Evolutionary conservation across 208 protist genomes (phyloP), one percentile per base, ranked within the genome.

Genomic region (Acanthamoeba culbertsoni): DNA sequence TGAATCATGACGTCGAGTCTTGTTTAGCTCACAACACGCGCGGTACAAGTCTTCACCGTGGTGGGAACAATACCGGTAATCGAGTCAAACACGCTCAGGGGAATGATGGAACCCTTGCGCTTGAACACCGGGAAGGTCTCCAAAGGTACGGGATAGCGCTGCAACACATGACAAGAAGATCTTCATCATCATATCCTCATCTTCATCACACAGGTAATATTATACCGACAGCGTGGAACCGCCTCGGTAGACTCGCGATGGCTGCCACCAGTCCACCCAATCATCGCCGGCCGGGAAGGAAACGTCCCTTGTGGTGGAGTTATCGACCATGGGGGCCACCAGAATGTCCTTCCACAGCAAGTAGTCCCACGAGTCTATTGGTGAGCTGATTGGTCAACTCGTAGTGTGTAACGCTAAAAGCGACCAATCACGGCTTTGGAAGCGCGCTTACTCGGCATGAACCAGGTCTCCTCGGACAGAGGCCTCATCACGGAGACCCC

Each of bases 251-350:
- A 93, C 46, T 26, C n/a, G 18, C 7, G 51, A 1, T 20, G 86
- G 37, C 57, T 92, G 35, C 68, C 55, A 94, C 77, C 84, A 94
- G 40, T 94, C 93, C n/a, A 94, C 43, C 79, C 79, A 94, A 45
- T 93, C 28, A 26, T 63, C 63, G 48, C 62, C 62, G 16, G 12
- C 57, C 28, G 93, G 93, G 86, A 94, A 94, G n/a, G 46, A 28
- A 14, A 94, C 37, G 33, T 33, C 28, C 45, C 57, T 8, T 18
- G 82, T 28, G 23, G 90, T 55, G 23, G 59, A 35, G 33, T 91
- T 73, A n/a, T 86, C 40, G 20, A 93, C n/a, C 90, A 94, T 93
- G 37, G 93, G 86, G 35, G 40, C 46, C 20, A 94, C 93, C 43
- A 94, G 55, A 53, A 94, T 82, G 42, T 93, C 57, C 18, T 93